Percentiles rank a stretch among this genome's conserved stretches.
phyloP scores from a whole-genome alignment of 371 early-diverging fungal genomes.

The Mucor irregularis region DNA sequence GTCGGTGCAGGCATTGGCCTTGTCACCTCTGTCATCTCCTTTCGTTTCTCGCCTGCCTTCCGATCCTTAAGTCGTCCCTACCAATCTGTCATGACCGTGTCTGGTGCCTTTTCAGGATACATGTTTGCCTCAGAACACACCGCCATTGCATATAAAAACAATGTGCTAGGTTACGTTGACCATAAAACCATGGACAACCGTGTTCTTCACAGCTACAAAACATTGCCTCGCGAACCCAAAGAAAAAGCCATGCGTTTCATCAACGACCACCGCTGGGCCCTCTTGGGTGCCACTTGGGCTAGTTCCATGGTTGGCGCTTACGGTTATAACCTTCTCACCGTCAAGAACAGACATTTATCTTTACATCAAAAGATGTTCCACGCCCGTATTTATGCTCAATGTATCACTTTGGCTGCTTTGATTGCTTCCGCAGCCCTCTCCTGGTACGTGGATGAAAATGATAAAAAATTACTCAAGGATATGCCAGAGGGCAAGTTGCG shows the following conservation, averaged over 20 bases:
- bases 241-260: slow-evolving; percentile 1
- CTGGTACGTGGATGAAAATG: slow-evolving; percentile 3
- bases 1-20: slow-evolving; percentile 1
- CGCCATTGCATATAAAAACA: slow-evolving; percentile 3
- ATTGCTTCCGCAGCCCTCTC: slow-evolving; percentile 6
- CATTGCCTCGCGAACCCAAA: not conserved
- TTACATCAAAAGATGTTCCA: slow-evolving; percentile 4
- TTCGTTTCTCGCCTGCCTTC: slow-evolving; percentile 18
- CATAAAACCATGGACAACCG: slow-evolving; percentile 13
- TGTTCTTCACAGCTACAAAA: slow-evolving; percentile 5
- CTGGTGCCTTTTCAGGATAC: slow-evolving; percentile 7
- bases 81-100: slow-evolving; percentile 1
- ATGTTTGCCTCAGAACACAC: slow-evolving; percentile 7
- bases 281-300: slow-evolving; percentile 11
- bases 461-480: slow-evolving; percentile 2
- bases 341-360: not conserved
- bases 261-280: slow-evolving; percentile 6
- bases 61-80: not conserved
- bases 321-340: not conserved
- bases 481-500: slow-evolving; percentile 8
- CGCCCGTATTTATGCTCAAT: slow-evolving; percentile 18
- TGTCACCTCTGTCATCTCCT: slow-evolving; percentile 1
- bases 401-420: slow-evolving; percentile 1
- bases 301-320: slow-evolving; percentile 6
- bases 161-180: slow-evolving; percentile 9